phyloP scores from a whole-genome alignment of 1,139 yeast genomes.

The Yamadazyma conglobata region DNA sequence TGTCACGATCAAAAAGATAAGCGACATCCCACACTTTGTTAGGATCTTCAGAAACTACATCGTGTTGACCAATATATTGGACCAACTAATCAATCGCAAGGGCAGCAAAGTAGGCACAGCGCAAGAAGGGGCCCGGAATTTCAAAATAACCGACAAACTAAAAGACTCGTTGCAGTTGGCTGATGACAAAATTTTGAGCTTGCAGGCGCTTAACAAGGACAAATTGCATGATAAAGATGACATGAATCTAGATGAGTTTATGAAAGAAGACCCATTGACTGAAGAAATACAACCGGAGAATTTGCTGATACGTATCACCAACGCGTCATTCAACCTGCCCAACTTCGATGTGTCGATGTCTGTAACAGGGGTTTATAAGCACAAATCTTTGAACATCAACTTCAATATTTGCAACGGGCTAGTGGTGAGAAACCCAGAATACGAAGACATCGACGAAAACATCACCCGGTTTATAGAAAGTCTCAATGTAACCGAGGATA shows the following conservation, averaged over 20 bases:
- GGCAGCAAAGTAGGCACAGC: constrained; percentile 3
- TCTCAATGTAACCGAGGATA: constrained; percentile 33
- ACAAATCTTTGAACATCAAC: constrained; percentile 15
- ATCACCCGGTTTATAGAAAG: constrained; percentile 23
- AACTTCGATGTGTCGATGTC: constrained; percentile 22
- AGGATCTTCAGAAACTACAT: constrained; percentile 32
- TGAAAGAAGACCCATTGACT: constrained; percentile 9
- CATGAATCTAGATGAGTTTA: constrained; percentile 13
- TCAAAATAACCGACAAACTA: constrained; percentile 27
- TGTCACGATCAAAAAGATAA: constrained; percentile 21
- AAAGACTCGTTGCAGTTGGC: constrained; percentile 37
- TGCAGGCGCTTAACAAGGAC: constrained; percentile 27
- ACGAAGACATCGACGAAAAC: constrained; percentile 13
- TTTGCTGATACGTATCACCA: constrained; percentile 22
- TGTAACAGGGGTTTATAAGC: constrained; percentile 20
- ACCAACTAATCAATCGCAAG: constrained; percentile 6
- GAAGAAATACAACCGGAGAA: constrained; percentile 8
- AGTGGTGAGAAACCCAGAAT: constrained; percentile 10
- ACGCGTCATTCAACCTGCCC: constrained; percentile 21
- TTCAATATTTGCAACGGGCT: constrained; percentile 33
- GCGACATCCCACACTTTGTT: constrained; percentile 24
- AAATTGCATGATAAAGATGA: constrained; percentile 14
- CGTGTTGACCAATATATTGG: constrained; percentile 24
- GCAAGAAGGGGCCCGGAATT: constrained; percentile 11
- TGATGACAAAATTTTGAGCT: constrained; percentile 38